phyloP scores from a whole-genome alignment of 768 basidiomycete species.

The Lactarius pseudohatsudake region DNA sequence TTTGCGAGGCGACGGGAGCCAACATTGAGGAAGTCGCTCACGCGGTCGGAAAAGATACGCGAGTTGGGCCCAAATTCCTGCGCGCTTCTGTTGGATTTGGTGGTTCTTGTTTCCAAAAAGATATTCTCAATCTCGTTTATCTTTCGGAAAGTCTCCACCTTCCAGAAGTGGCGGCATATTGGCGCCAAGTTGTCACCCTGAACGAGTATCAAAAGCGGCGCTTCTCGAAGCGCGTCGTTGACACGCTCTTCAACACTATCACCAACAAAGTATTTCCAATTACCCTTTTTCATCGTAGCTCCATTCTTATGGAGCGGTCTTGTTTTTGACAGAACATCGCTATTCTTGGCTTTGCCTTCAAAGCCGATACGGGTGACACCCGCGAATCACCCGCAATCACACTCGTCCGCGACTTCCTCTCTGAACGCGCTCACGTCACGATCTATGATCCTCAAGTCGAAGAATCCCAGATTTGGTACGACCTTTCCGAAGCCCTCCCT shows the following conservation, averaged over 20 bases:
- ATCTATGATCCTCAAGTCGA: constrained; percentile 92
- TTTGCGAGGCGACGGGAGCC: constrained; percentile 98
- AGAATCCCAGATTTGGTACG: constrained; percentile 83
- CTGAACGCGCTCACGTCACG: constrained; percentile 81
- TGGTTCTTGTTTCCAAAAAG: constrained; percentile 99
- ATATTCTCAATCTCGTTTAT: constrained; percentile 98
- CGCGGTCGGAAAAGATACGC: constrained; percentile 90
- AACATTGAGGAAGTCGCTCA: constrained; percentile 97
- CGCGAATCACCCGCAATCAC: constrained; percentile 96
- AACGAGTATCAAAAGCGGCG: constrained; percentile 98
- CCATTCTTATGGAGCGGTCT: background rate
- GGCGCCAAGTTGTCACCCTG: constrained; percentile 96
- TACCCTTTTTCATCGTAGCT: background rate
- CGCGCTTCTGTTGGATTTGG: constrained; percentile 96
- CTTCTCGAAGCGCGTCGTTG: constrained; percentile 95
- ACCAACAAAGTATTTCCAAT: constrained; percentile 74
- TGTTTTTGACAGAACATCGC: constrained; percentile 67
- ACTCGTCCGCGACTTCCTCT: constrained; percentile 89
- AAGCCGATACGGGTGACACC: constrained; percentile 98
- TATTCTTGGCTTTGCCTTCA: constrained; percentile 97
- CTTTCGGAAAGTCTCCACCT: constrained; percentile 92
- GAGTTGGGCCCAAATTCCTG: constrained; percentile 93
- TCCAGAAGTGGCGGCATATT: constrained; percentile 96
- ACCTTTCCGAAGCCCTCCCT: constrained; percentile 71
- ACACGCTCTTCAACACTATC: constrained; percentile 98